Evolutionary conservation across 139 green algal genomes (phyloP), one percentile per base, ranked within the genome.

Genomic region (Closterium sp.): DNA sequence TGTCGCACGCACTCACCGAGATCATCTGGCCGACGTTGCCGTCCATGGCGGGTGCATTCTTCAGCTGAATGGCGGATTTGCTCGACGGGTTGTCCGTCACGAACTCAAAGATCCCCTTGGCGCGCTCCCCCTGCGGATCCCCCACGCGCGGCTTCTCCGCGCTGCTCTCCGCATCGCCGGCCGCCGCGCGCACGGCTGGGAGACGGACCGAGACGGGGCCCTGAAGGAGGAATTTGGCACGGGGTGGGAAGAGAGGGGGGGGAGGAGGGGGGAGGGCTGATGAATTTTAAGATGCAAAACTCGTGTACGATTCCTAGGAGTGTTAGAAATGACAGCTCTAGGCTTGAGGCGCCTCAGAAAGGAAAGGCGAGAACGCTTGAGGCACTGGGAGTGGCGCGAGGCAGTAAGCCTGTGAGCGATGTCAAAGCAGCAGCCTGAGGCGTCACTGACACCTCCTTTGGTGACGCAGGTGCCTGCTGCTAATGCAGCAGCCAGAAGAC

Each of bases 1-100:
- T 3, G 55, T 76, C 55, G 16, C 55, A 69, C 85, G 34, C 33
- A 69, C 33, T 19, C 33, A 55, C 85, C 25, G 30, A 30, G 9
- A 93, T 92, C 90, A 93, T 93, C 90, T 93, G 88, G 34, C 90
- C 90, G 28, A 93, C 25, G 64, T 93, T 93, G 86, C 34, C 32
- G 28, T 92, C 87, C 90, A 90, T 25, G 19, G 90, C 90, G 35
- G 90, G 87, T 32, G 90, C 90, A 30, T 87, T 38, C 30, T 83
- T 30, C 3, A 93, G 43, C 86, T 93, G 87, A 30, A 93, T 92
- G 38, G 87, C 90, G 30, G 87, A 33, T 7, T 66, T 43, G 87
- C 90, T 93, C 28, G 86, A 91, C 32, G 87, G 34, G 83, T 93
- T 93, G 36, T 93, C 87, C 30, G 88, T 93, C 32, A 93, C 90